Percentiles rank a stretch among this genome's conserved stretches.
Conservation (phyloP, 805 yeast species). For the Kodamaea laetipori region DNA sequence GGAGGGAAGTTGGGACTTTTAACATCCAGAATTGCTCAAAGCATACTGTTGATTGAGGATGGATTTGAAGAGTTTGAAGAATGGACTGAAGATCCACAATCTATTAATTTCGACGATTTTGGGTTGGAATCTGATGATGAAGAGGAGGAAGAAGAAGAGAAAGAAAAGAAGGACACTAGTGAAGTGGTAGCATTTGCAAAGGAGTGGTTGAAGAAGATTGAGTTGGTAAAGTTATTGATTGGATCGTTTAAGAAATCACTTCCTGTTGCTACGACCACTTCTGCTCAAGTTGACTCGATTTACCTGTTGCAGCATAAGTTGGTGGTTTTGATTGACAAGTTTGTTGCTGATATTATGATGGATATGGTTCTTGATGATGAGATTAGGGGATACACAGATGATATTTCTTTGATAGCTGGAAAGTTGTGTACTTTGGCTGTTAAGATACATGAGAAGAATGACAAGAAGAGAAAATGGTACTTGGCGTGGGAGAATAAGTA, state of each 20-base stretch:
- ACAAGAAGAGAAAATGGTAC: constrained; percentile 60
- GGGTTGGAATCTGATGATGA: constrained; percentile 43
- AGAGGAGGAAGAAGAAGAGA: constrained; percentile 23
- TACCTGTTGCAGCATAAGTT: constrained; percentile 44
- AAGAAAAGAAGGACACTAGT: constrained; percentile 24
- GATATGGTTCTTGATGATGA: constrained; percentile 45
- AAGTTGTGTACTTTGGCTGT: constrained; percentile 42
- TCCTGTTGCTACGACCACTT: constrained; percentile 42
- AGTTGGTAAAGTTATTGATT: constrained; percentile 59
- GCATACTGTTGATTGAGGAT: constrained; percentile 54
- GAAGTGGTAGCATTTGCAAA: constrained; percentile 45
- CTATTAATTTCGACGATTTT: constrained; percentile 45
- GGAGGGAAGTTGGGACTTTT: constrained; percentile 58
- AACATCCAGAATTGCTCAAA: constrained; percentile 46
- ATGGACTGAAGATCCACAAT: constrained; percentile 66
- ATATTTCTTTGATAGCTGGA: constrained; percentile 29
- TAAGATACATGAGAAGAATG: constrained; percentile 49
- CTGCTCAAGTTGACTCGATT: constrained; percentile 50
- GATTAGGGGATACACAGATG: constrained; percentile 24
- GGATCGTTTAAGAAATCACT: constrained; percentile 60
- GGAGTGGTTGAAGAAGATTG: constrained; percentile 54
- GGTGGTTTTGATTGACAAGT: constrained; percentile 54
- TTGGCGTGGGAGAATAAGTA: constrained; percentile 55
- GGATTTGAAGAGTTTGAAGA: constrained; percentile 67
- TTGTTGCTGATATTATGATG: constrained; percentile 58